phyloP scores from a whole-genome alignment of 495 filamentous ascomycete species.

The Aspergillus campestris region DNA sequence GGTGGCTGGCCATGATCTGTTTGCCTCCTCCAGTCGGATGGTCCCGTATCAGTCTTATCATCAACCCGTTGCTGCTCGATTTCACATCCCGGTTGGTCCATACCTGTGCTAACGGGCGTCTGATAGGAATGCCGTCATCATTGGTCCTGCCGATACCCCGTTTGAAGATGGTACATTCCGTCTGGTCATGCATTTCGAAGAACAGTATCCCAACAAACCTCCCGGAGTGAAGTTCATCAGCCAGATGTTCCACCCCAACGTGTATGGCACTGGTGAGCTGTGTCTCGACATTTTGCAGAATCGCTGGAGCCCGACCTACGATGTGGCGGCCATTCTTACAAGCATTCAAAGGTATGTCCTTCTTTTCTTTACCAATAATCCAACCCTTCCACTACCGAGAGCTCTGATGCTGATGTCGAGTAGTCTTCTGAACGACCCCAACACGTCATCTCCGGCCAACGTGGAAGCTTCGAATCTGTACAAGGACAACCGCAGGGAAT shows the following conservation, averaged over 20 bases:
- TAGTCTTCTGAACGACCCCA: conserved; percentile 96
- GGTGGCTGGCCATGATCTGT: no score
- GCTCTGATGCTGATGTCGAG: background rate
- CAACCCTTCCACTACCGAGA: background rate
- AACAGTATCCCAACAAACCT: conserved; percentile 97
- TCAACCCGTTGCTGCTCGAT: background rate
- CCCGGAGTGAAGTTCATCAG: conserved; percentile 97
- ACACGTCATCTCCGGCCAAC: conserved; percentile 94
- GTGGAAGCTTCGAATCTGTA: conserved; percentile 98
- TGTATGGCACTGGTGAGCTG: conserved; percentile 93
- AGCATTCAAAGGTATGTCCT: conserved; percentile 84
- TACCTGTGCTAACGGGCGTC: conserved; percentile 1
- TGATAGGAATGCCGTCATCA: conserved; percentile 94
- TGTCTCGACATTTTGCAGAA: conserved; percentile 98
- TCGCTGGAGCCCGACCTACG: conserved; percentile 97
- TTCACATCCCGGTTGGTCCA: background rate
- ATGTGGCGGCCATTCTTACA: conserved; percentile 92
- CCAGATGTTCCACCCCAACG: conserved; percentile 98
- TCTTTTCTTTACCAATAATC: conserved; percentile 2
- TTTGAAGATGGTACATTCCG: conserved; percentile 98
- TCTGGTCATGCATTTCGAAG: conserved; percentile 97
- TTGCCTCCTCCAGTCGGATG: no score
- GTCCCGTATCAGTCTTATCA: background rate
- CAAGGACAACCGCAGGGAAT: conserved; percentile 96
- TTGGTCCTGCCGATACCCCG: conserved; percentile 92